phyloP scores from a whole-genome alignment of 805 yeast genomes.

The Ogataea pignaliae region DNA sequence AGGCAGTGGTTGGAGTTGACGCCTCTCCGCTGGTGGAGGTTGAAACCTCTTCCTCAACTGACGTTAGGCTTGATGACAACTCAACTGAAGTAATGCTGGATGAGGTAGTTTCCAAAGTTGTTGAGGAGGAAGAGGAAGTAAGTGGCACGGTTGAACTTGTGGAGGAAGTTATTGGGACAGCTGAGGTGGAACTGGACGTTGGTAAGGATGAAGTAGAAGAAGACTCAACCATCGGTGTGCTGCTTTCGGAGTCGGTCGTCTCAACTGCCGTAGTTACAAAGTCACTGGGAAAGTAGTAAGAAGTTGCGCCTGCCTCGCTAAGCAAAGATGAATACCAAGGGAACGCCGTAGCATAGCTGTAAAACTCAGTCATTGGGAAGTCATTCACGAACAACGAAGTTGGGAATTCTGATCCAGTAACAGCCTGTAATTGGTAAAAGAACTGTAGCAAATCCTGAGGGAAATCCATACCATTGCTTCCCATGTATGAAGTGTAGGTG shows the following conservation, averaged over 20 bases:
- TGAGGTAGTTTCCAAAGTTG: background rate
- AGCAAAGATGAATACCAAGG: conserved; percentile 32
- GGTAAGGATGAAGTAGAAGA: background rate
- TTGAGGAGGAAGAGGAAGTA: background rate
- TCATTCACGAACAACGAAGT: conserved; percentile 22
- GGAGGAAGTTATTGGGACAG: background rate
- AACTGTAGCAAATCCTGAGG: conserved; percentile 30
- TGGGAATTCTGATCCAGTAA: conserved; percentile 15
- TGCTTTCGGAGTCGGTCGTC: too few relatives aligned
- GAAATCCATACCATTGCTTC: conserved; percentile 19
- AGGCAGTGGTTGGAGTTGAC: too few relatives aligned
- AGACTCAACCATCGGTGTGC: background rate
- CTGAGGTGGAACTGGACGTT: background rate
- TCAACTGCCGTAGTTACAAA: conserved; percentile 19
- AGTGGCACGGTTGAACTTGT: too few relatives aligned
- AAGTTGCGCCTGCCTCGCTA: conserved; percentile 19
- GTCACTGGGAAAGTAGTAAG: conserved; percentile 27
- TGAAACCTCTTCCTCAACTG: too few relatives aligned
- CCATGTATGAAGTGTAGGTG: conserved; percentile 34
- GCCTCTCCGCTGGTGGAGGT: too few relatives aligned
- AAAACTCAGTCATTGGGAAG: conserved; percentile 31
- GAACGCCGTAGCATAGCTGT: conserved; percentile 28
- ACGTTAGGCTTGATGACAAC: background rate
- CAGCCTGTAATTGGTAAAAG: conserved; percentile 16
- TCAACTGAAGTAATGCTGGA: background rate